phyloP scores from a whole-genome alignment of 805 yeast species.

The Starmerella floris region DNA sequence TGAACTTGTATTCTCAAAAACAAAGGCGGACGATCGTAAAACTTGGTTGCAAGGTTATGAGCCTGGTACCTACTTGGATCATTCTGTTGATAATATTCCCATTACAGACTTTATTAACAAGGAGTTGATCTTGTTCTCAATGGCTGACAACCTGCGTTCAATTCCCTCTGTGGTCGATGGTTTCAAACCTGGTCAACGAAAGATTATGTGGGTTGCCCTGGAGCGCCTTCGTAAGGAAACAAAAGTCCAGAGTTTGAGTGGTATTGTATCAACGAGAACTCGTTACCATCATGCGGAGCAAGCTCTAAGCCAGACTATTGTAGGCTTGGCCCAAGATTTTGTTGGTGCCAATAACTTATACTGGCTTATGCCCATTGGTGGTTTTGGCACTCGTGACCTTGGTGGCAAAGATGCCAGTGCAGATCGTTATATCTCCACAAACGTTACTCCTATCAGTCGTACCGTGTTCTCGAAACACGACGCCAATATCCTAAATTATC shows the following conservation, averaged over 20 bases:
- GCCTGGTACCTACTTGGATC: slow-evolving; percentile 88
- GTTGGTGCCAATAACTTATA: slow-evolving; percentile 86
- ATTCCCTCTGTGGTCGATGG: slow-evolving; percentile 93
- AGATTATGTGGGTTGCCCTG: slow-evolving; percentile 77
- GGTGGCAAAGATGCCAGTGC: slow-evolving; percentile 99
- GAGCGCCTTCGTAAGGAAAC: slow-evolving; percentile 65
- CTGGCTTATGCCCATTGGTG: slow-evolving; percentile 77
- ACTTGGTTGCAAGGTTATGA: slow-evolving; percentile 86
- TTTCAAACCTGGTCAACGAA: slow-evolving; percentile 92
- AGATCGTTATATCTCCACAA: slow-evolving; percentile 88
- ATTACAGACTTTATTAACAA: slow-evolving; percentile 89
- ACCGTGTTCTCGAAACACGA: slow-evolving; percentile 68
- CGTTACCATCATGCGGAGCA: slow-evolving; percentile 94
- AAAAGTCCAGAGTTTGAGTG: slow-evolving; percentile 82
- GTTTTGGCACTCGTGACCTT: slow-evolving; percentile 87
- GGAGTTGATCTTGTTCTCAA: slow-evolving; percentile 83
- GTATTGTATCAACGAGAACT: slow-evolving; percentile 76
- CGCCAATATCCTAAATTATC: slow-evolving; percentile 59
- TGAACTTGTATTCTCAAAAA: slow-evolving; percentile 88
- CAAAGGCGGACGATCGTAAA: slow-evolving; percentile 91
- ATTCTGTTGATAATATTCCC: slow-evolving; percentile 61
- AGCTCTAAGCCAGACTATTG: slow-evolving; percentile 75
- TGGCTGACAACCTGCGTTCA: slow-evolving; percentile 93
- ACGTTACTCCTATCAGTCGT: slow-evolving; percentile 60
- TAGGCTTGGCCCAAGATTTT: slow-evolving; percentile 89